Evolutionary conservation across 1,139 yeast genomes (phyloP).

Genomic region (Geotrichum europaeum): DNA sequence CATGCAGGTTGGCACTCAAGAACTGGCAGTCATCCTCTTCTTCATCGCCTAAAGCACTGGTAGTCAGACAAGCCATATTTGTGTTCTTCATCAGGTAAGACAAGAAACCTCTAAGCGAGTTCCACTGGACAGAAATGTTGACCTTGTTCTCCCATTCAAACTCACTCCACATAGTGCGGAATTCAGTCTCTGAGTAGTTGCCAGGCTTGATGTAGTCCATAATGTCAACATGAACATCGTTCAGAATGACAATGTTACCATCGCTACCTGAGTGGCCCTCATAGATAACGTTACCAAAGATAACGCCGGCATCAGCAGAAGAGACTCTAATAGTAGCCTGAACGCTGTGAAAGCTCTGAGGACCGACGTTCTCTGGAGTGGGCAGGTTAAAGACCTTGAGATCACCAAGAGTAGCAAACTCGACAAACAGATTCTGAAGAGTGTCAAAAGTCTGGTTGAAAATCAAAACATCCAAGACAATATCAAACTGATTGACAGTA

Average conservation of each 20-base stretch:
- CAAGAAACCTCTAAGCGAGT: conserved; percentile 71
- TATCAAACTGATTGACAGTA: conserved; percentile 92
- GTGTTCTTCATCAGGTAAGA: conserved; percentile 75
- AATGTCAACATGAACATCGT: conserved; percentile 92
- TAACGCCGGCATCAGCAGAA: conserved; percentile 95
- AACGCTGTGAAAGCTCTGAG: conserved; percentile 89
- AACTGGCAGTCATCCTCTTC: conserved; percentile 67
- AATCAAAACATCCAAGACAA: conserved; percentile 84
- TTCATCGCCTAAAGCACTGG: conserved; percentile 56
- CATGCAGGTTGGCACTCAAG: conserved; percentile 88
- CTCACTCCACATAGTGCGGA: conserved; percentile 98
- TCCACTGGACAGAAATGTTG: conserved; percentile 68
- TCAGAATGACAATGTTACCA: conserved; percentile 81
- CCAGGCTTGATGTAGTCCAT: conserved; percentile 98
- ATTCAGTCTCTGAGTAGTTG: conserved; percentile 75
- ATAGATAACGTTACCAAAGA: conserved; percentile 93
- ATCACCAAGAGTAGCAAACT: conserved; percentile 95
- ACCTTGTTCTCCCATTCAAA: conserved; percentile 99
- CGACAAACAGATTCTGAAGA: conserved; percentile 84
- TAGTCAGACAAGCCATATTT: conserved; percentile 90
- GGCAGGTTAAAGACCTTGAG: conserved; percentile 92
- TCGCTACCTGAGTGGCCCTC: conserved; percentile 95
- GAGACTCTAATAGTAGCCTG: conserved; percentile 91
- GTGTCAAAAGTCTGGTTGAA: conserved; percentile 94
- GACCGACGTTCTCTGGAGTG: conserved; percentile 86